phyloP scores from a whole-genome alignment of 805 yeast species.

The Myxozyma melibiosi region DNA sequence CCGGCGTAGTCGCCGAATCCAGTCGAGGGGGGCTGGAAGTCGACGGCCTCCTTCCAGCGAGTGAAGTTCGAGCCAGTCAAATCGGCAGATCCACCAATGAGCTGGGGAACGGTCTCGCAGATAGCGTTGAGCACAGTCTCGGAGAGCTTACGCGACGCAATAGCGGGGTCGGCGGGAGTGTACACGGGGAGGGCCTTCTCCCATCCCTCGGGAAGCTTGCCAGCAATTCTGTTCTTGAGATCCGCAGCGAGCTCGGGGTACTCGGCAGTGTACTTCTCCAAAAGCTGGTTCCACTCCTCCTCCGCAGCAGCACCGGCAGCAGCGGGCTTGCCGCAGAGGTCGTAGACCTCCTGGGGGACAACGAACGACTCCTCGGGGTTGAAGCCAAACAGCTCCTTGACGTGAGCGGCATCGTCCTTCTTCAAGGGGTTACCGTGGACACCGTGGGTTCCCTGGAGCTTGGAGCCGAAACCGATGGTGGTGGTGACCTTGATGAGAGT shows the following conservation, averaged over 20 bases:
- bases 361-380: slow-evolving; percentile 78
- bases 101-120: slow-evolving; percentile 72
- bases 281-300: slow-evolving; percentile 70
- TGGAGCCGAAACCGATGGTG: slow-evolving; percentile 92
- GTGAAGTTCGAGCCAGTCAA: slow-evolving; percentile 96
- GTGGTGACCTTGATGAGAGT: slow-evolving; percentile 85
- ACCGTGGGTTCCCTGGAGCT: slow-evolving; percentile 78
- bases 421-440: slow-evolving; percentile 98
- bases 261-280: slow-evolving; percentile 62
- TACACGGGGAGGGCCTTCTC: slow-evolving; percentile 73
- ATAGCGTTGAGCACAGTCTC: slow-evolving; percentile 73
- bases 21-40: slow-evolving; percentile 86
- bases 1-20: slow-evolving; percentile 86
- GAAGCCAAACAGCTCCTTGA: slow-evolving; percentile 83
- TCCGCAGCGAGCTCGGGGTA: slow-evolving; percentile 81
- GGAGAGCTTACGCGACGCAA: slow-evolving; percentile 93
- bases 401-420: slow-evolving; percentile 85
- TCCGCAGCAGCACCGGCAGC: slow-evolving; percentile 68
- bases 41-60: slow-evolving; percentile 77
- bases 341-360: slow-evolving; percentile 82
- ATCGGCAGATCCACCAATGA: slow-evolving; percentile 98
- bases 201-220: slow-evolving; percentile 85
- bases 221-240: slow-evolving; percentile 72
- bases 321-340: slow-evolving; percentile 58
- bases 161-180: slow-evolving; percentile 74